Conservation (phyloP, 441 rosid genomes). For the Croton laevigatus region DNA sequence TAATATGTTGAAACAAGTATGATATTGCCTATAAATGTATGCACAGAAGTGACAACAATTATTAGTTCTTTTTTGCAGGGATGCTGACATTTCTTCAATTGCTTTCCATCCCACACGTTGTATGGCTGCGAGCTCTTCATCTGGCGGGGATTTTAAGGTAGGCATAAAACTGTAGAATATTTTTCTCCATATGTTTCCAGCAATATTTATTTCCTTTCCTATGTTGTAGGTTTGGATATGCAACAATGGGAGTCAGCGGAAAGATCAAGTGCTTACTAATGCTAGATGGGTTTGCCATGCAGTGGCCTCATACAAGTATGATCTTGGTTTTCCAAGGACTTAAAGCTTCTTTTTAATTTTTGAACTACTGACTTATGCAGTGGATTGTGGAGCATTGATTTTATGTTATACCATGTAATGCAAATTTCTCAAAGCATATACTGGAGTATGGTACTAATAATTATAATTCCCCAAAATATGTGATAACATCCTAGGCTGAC, state of each 20-base stretch:
- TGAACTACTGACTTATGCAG: not conserved
- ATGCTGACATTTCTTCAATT: constrained; percentile 69
- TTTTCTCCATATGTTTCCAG: not conserved
- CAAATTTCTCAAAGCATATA: not conserved
- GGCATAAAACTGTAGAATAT: constrained; percentile 12
- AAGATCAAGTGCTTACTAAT: constrained; percentile 36
- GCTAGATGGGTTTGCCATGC: constrained; percentile 88
- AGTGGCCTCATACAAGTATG: constrained; percentile 92
- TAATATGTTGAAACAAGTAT: not conserved
- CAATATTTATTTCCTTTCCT: constrained; percentile 12
- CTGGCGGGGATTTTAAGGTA: constrained; percentile 97
- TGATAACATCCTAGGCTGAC: not conserved
- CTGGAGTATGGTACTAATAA: not conserved
- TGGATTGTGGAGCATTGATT: not conserved
- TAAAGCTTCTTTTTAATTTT: not conserved
- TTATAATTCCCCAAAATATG: not conserved
- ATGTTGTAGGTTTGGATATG: constrained; percentile 70
- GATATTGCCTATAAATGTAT: not conserved
- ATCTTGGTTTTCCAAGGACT: constrained; percentile 16
- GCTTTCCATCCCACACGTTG: constrained; percentile 67
- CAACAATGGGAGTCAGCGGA: constrained; percentile 41
- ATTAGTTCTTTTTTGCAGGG: constrained; percentile 45
- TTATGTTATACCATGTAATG: not conserved
- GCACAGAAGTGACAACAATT: not conserved
- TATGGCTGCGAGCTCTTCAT: constrained; percentile 84